Conservation (phyloP, 2,329 filamentous ascomycete genomes). For the Arthroderma sp. region DNA sequence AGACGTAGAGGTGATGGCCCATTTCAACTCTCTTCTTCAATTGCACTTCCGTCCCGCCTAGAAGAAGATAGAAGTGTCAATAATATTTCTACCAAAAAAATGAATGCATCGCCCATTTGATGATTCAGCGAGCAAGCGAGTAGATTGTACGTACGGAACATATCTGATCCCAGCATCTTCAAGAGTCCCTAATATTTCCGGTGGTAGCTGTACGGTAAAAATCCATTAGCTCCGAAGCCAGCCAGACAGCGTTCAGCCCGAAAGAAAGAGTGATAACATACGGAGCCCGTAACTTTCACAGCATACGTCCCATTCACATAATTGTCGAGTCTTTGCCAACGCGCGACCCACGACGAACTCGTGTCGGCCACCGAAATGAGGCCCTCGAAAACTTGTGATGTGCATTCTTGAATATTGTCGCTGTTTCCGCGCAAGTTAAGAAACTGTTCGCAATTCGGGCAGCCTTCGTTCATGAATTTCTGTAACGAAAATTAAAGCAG, state of each 20-base stretch:
- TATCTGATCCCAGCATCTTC: conserved; percentile 50
- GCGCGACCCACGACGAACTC: conserved; percentile 82
- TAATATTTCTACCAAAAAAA: background rate
- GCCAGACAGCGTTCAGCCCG: background rate
- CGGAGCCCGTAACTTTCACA: conserved; percentile 78
- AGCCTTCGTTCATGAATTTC: conserved; percentile 78
- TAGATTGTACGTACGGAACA: conserved; percentile 36
- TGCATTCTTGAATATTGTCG: conserved; percentile 83
- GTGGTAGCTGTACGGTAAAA: conserved; percentile 34
- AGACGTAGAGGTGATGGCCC: too few relatives aligned
- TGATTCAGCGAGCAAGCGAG: too few relatives aligned
- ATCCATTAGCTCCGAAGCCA: background rate
- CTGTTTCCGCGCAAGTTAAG: conserved; percentile 66
- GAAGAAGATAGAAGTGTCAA: conserved; percentile 1
- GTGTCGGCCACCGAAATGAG: conserved; percentile 76
- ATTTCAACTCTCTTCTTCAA: conserved; percentile 30
- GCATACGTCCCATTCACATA: conserved; percentile 88
- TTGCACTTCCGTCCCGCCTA: conserved; percentile 34
- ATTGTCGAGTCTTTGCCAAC: conserved; percentile 81
- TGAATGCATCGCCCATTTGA: background rate
- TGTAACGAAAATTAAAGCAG: conserved; percentile 23
- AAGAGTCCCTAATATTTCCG: conserved; percentile 42
- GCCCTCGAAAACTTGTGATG: conserved; percentile 90
- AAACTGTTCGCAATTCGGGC: conserved; percentile 92
- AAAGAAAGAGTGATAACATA: conserved; percentile 22